Base-by-base conservation (phyloP, 805 yeast genomes). In the Allodekkera sacchari region DNA sequence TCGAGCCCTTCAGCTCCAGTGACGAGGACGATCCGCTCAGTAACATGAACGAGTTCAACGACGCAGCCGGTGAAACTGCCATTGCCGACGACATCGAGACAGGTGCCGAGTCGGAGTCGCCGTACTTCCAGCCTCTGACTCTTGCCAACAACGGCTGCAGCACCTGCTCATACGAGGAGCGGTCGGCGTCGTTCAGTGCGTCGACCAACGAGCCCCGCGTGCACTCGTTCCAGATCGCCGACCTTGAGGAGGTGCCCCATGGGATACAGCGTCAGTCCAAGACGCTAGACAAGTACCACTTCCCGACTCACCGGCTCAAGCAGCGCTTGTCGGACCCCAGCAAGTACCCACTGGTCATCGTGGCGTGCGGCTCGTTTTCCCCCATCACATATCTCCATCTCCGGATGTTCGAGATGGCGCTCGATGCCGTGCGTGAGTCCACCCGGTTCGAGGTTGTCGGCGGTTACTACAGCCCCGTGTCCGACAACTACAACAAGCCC, bases 361-460 rank as follows among this genome's bases (percentile, higher is more conserved):
- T 92, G 18, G 96, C 97, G 1, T 92, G 98, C 59, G 98, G 98
- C 7, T 85, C 96, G 3, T 92, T 89, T 51, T 83, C 95, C 2
- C 98, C 98, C 21, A 78, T 92, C 33, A 92, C 98, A 0, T 92
- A 92, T 57, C 64, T 92, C 35, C 98, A 92, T 58, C 63, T 92
- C 49, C 71, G 98, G 36, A 92, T 92, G 97, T 92, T 92, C 55
- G 98, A 92, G 60, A 92, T 92, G 98, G 98, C 98, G 0, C 62
- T 92, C 47, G 98, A 92, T 55, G 76, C 94, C 7, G 82, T 92
- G 30, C 64, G 83, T 28, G 98, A 92, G 56, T 87, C 79, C 43
- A 92, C 97, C 2, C 62, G 89, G 41, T 92, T 87, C 50, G 98
- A 92, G 60, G 95, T 92, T 21, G 73, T 92, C 44, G 98, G 96